Conservation (phyloP, 2,329 filamentous ascomycete species). For the Talaromyces amestolkiae region DNA sequence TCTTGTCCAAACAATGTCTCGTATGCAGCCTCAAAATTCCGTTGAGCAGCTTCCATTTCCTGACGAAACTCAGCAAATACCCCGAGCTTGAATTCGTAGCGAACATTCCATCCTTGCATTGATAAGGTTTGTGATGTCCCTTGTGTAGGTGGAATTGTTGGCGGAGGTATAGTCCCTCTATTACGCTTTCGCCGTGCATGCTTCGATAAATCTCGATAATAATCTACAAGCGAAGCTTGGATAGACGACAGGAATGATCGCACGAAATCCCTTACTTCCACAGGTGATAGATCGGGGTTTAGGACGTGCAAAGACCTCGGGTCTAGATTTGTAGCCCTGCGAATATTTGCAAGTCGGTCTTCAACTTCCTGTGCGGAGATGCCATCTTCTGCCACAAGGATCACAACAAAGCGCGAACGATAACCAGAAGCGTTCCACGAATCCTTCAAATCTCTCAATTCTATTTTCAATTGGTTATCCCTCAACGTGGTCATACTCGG, state of each 20-base stretch:
- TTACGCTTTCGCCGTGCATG: conserved; percentile 86
- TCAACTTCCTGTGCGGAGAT: conserved; percentile 62
- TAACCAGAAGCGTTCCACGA: conserved; percentile 61
- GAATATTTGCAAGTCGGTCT: conserved; percentile 75
- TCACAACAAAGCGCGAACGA: conserved; percentile 72
- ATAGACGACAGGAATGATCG: conserved; percentile 70
- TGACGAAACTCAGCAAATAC: conserved; percentile 90
- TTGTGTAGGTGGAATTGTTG: conserved; percentile 76
- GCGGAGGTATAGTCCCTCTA: conserved; percentile 71
- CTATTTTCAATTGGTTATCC: conserved; percentile 83
- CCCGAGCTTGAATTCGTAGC: conserved; percentile 91
- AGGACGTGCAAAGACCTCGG: conserved; percentile 83
- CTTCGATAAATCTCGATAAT: conserved; percentile 91
- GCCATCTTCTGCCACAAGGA: conserved; percentile 73
- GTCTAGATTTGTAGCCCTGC: conserved; percentile 75
- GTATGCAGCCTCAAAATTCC: conserved; percentile 84
- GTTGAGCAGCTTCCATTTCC: conserved; percentile 82
- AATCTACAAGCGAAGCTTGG: conserved; percentile 75
- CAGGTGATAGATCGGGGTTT: conserved; percentile 67
- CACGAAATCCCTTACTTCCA: conserved; percentile 71
- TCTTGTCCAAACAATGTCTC: conserved; percentile 78
- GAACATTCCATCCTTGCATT: conserved; percentile 82
- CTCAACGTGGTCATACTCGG: conserved; percentile 70
- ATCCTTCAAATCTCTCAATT: conserved; percentile 74
- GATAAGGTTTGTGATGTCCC: conserved; percentile 86